Conservation (phyloP, 2,329 filamentous ascomycete species). For the Sporothrix euskadiensis region DNA sequence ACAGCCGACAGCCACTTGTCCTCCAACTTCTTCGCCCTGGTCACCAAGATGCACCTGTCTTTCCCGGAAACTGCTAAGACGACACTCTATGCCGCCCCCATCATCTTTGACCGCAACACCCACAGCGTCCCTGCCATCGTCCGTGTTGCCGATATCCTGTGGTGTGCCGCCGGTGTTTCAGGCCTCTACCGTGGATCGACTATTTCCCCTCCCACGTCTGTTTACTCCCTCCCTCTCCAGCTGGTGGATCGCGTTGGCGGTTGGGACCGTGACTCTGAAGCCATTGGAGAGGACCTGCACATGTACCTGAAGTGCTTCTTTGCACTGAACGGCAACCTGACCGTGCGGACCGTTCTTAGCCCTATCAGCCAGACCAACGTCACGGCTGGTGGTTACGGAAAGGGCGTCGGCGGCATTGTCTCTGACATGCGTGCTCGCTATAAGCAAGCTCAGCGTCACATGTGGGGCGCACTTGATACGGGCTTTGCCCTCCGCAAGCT, state of each 20-base stretch:
- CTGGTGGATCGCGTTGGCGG: conserved; percentile 69
- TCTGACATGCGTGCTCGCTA: conserved; percentile 66
- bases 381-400: conserved; percentile 56
- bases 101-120: conserved; percentile 73
- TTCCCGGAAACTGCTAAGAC: conserved; percentile 61
- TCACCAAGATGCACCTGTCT: conserved; percentile 63
- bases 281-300: conserved; percentile 74
- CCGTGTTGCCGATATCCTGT: conserved; percentile 70
- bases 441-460: conserved; percentile 70
- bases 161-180: conserved; percentile 70
- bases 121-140: conserved; percentile 67
- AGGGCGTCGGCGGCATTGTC: conserved; percentile 55
- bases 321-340: conserved; percentile 67
- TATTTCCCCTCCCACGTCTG: conserved; percentile 70
- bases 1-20: conserved; percentile 71
- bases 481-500: conserved; percentile 64
- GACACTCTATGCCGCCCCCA: conserved; percentile 68
- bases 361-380: conserved; percentile 74
- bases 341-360: conserved; percentile 63
- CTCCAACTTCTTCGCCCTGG: conserved; percentile 64
- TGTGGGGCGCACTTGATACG: conserved; percentile 73
- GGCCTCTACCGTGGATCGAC: conserved; percentile 64
- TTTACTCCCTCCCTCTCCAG: conserved; percentile 68
- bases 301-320: conserved; percentile 81
- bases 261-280: conserved; percentile 70